Evolutionary conservation across 768 basidiomycete species (phyloP).

Genomic region (Podaxis carcinomalis): DNA sequence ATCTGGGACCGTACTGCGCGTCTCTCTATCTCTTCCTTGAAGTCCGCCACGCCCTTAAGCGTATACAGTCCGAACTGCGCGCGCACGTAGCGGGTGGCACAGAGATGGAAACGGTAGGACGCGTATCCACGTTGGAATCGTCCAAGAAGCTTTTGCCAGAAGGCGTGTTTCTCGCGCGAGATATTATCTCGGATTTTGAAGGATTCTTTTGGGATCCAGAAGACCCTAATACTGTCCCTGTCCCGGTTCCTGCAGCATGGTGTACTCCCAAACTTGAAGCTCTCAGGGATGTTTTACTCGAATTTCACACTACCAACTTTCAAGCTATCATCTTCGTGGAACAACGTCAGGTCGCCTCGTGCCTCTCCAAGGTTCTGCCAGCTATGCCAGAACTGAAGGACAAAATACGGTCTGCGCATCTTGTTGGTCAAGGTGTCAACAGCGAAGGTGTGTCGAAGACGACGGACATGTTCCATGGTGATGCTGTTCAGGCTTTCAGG

Average conservation of each 20-base stretch:
- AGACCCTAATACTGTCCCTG: conserved; percentile 29
- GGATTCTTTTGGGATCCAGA: conserved; percentile 38
- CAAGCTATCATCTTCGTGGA: conserved; percentile 88
- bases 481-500: conserved; percentile 63
- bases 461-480: conserved; percentile 44
- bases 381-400: conserved; percentile 53
- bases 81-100: not conserved
- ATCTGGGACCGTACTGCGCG: conserved; percentile 71
- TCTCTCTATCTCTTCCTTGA: conserved; percentile 68
- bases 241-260: conserved; percentile 51
- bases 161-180: conserved; percentile 29
- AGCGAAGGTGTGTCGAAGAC: conserved; percentile 36
- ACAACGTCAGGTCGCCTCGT: conserved; percentile 74
- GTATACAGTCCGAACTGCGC: not conserved
- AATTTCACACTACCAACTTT: conserved; percentile 50
- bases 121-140: conserved; percentile 12
- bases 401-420: conserved; percentile 54
- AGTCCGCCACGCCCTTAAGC: conserved; percentile 42
- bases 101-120: conserved; percentile 17
- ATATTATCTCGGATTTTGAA: conserved; percentile 43
- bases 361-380: conserved; percentile 61
- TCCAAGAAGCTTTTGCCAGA: conserved; percentile 25
- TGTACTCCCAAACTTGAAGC: conserved; percentile 68
- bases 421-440: conserved; percentile 67
- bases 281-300: conserved; percentile 58